phyloP scores from a whole-genome alignment of 2,329 filamentous ascomycete genomes.

The Rhytidhysteron rufulum region DNA sequence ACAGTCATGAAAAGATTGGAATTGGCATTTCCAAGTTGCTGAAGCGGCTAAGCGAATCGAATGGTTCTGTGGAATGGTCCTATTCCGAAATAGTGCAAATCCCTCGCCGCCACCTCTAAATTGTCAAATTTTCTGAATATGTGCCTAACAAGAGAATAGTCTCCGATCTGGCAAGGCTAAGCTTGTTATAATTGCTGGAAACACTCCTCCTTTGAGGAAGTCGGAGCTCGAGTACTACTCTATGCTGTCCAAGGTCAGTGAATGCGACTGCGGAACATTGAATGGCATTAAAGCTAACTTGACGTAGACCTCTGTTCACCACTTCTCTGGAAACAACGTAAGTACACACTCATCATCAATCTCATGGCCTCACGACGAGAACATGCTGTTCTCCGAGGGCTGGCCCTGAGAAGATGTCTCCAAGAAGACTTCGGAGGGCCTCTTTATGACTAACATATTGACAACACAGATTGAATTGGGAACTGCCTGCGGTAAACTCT shows the following conservation, averaged over 20 bases:
- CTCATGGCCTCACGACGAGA: slow-evolving; percentile 38
- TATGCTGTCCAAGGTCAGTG: slow-evolving; percentile 63
- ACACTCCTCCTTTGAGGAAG: slow-evolving; percentile 97
- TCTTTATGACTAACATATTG: slow-evolving; percentile 54
- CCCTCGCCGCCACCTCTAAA: no score
- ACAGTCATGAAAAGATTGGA: no score
- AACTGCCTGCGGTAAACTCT: slow-evolving; percentile 98
- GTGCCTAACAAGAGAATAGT: slow-evolving; percentile 10
- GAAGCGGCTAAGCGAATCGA: no score
- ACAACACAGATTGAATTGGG: slow-evolving; percentile 85
- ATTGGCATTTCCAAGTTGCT: no score
- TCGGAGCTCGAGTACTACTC: slow-evolving; percentile 80
- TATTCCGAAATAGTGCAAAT: no score
- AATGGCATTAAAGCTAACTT: no score
- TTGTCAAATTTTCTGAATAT: no score
- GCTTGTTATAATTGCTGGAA: slow-evolving; percentile 92
- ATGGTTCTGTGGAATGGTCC: no score
- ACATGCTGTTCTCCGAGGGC: slow-evolving; percentile 38
- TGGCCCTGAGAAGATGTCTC: slow-evolving; percentile 90
- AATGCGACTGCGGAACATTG: no score
- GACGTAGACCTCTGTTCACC: slow-evolving; percentile 88
- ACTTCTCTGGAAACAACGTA: slow-evolving; percentile 99
- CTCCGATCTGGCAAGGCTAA: slow-evolving; percentile 97
- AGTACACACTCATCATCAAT: slow-evolving; percentile 48
- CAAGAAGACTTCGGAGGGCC: slow-evolving; percentile 82